phyloP scores from a whole-genome alignment of 495 filamentous ascomycete genomes.

The Pyrenula aspistea region DNA sequence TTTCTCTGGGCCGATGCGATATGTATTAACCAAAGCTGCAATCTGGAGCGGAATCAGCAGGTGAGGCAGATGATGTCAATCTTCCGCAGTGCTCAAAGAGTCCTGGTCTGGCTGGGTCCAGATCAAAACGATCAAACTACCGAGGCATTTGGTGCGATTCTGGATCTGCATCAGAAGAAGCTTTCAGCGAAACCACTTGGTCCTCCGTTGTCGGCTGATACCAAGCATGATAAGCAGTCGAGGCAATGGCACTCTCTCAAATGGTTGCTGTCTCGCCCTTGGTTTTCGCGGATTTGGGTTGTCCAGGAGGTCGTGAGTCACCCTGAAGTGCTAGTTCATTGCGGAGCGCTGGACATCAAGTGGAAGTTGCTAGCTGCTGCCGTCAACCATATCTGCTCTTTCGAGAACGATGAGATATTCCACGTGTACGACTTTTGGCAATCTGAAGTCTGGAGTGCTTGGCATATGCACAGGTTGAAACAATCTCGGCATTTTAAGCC shows the following conservation, averaged over 20 bases:
- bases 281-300: constrained; percentile 1
- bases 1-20: constrained; percentile 1
- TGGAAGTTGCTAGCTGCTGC: background rate
- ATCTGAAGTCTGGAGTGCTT: background rate
- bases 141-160: background rate
- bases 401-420: background rate
- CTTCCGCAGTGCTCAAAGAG: background rate
- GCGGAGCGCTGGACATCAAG: background rate
- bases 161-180: background rate
- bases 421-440: background rate
- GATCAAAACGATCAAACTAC: background rate
- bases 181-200: background rate
- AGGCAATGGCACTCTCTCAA: background rate
- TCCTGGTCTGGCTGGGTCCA: background rate
- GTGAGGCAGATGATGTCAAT: background rate
- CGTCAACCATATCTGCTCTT: background rate
- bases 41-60: background rate
- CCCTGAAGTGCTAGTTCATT: background rate
- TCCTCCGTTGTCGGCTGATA: background rate
- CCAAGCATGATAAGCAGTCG: background rate
- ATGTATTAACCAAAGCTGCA: background rate
- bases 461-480: background rate
- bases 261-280: background rate
- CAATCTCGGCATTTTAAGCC: background rate
- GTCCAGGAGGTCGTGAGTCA: background rate